Conservation (phyloP, 2,329 filamentous ascomycete species). For the Hansfordia pulvinata region DNA sequence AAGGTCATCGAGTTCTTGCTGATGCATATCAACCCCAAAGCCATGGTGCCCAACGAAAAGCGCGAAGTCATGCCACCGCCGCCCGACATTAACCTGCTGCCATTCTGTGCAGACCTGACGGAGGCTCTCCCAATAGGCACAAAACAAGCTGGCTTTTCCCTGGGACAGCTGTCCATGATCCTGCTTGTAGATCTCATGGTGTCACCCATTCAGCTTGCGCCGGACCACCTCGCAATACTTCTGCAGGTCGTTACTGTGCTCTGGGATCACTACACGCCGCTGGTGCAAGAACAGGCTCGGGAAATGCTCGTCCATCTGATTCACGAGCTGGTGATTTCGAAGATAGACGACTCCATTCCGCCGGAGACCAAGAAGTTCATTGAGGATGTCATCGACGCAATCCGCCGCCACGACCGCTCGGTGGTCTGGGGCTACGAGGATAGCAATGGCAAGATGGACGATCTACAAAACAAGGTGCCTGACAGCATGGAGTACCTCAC, state of each 20-base stretch:
- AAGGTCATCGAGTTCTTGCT: slow-evolving; percentile 92
- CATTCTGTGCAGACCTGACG: slow-evolving; percentile 78
- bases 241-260: slow-evolving; percentile 85
- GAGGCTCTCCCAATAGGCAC: slow-evolving; percentile 73
- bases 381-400: slow-evolving; percentile 76
- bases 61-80: slow-evolving; percentile 54
- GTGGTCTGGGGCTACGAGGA: slow-evolving; percentile 95
- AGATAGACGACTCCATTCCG: slow-evolving; percentile 56
- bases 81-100: slow-evolving; percentile 59
- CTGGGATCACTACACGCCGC: slow-evolving; percentile 92
- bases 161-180: slow-evolving; percentile 87
- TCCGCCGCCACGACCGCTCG: slow-evolving; percentile 69
- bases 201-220: slow-evolving; percentile 66
- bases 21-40: slow-evolving; percentile 80
- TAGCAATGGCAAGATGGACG: slow-evolving; percentile 65
- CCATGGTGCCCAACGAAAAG: slow-evolving; percentile 92
- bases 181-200: slow-evolving; percentile 94
- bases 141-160: slow-evolving; percentile 83
- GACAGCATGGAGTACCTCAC: slow-evolving; percentile 78
- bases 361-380: slow-evolving; percentile 55
- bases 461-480: slow-evolving; percentile 68
- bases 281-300: slow-evolving; percentile 90
- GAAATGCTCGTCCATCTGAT: slow-evolving; percentile 98
- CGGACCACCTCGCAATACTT: slow-evolving; percentile 71
- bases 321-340: slow-evolving; percentile 79